phyloP scores from a whole-genome alignment of 345 rosid species.

The Sonneratia caseolaris region DNA sequence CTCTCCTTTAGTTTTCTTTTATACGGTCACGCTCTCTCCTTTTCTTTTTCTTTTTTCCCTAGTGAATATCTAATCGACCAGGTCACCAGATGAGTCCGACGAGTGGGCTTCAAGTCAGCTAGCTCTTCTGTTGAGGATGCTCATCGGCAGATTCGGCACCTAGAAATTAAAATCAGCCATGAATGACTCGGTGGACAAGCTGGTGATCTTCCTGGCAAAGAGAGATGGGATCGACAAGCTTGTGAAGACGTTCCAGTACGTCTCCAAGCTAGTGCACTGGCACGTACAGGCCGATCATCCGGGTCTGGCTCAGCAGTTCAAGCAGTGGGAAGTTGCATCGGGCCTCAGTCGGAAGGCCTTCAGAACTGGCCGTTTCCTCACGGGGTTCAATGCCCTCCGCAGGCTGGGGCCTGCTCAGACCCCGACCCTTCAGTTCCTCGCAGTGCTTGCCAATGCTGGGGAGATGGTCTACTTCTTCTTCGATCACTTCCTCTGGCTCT shows the following conservation, averaged over 20 bases:
- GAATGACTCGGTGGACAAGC: constrained; percentile 76
- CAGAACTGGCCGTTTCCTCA: constrained; percentile 82
- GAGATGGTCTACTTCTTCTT: constrained; percentile 96
- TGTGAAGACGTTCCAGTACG: constrained; percentile 94
- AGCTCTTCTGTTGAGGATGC: not conserved
- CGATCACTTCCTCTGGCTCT: constrained; percentile 89
- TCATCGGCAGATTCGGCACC: not conserved
- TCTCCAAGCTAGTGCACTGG: constrained; percentile 87
- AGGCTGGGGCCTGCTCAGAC: constrained; percentile 49
- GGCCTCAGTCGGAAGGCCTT: constrained; percentile 95
- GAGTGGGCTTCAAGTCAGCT: not conserved
- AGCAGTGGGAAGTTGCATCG: constrained; percentile 90
- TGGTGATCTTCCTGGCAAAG: constrained; percentile 83
- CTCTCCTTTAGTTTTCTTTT: constrained; percentile 16
- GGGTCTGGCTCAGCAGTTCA: constrained; percentile 46
- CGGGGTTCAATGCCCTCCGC: constrained; percentile 76
- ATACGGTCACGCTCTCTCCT: not conserved
- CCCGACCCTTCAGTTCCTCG: constrained; percentile 34
- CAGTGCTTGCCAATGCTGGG: constrained; percentile 75
- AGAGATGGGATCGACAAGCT: constrained; percentile 98
- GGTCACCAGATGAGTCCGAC: not conserved
- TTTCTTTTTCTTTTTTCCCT: not conserved
- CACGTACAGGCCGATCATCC: constrained; percentile 45
- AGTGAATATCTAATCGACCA: not conserved
- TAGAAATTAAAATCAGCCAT: constrained; percentile 9